Percentiles rank a stretch among this genome's conserved stretches.
Evolutionary conservation across 176 grass and related monocot species (phyloP).

Genomic region (Sorghum bicolor): Sorghum_bicolor_NCBIv3 NC_012871.2:66570501-66571000

Average conservation of each 20-base stretch:
- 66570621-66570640: slow-evolving; percentile 90
- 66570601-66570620: not conserved
- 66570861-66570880: not conserved
- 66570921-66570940: too few species aligned
- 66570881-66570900: slow-evolving; percentile 33
- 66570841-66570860: slow-evolving; percentile 21
- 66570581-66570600: not conserved
- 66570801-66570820: not conserved
- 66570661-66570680: slow-evolving; percentile 37
- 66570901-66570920: slow-evolving; percentile 35
- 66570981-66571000: not conserved
- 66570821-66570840: not conserved
- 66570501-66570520: slow-evolving; percentile 84
- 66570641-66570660: slow-evolving; percentile 50
- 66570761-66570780: not conserved
- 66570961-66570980: not conserved
- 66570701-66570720: slow-evolving; percentile 32
- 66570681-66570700: slow-evolving; percentile 32
- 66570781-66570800: not conserved
- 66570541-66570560: not conserved
- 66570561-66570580: too few species aligned
- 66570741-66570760: not conserved
- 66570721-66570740: slow-evolving; percentile 36
- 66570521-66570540: not conserved
- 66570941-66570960: slow-evolving; percentile 33